Conservation (phyloP, 2,329 filamentous ascomycete species). For the Coniochaeta pulveracea region DNA sequence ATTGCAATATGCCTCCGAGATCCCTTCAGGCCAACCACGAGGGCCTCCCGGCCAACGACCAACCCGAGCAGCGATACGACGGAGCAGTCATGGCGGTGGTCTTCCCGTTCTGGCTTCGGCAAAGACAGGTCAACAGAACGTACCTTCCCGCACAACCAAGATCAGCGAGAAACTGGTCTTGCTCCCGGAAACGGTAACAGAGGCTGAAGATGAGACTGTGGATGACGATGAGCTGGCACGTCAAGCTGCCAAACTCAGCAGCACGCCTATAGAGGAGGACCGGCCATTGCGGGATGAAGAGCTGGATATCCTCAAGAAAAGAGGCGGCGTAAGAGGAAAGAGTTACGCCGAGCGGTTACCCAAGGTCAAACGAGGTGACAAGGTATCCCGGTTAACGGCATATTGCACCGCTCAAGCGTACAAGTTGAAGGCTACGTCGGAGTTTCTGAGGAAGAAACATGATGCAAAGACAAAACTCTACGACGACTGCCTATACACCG, state of each 20-base stretch:
- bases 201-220: conserved; percentile 47
- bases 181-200: conserved; percentile 66
- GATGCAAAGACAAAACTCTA: conserved; percentile 91
- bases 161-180: conserved; percentile 95
- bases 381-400: conserved; percentile 80
- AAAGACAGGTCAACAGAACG: conserved; percentile 36
- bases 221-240: conserved; percentile 48
- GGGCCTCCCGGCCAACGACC: conserved; percentile 46
- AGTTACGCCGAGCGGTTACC: conserved; percentile 90
- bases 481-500: conserved; percentile 92
- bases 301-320: conserved; percentile 49
- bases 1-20: conserved; percentile 85
- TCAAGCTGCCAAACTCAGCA: conserved; percentile 22
- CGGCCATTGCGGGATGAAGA: conserved; percentile 58
- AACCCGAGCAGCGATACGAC: conserved; percentile 34
- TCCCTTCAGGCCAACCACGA: conserved; percentile 86
- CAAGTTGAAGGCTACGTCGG: conserved; percentile 77
- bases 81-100: conserved; percentile 11
- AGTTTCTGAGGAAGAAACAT: conserved; percentile 80
- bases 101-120: conserved; percentile 20
- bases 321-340: conserved; percentile 58
- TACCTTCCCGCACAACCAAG: conserved; percentile 84
- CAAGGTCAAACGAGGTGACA: conserved; percentile 77
- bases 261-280: conserved; percentile 42
- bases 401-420: conserved; percentile 95